Base-by-base conservation (phyloP, 768 basidiomycete species). In the Termitomyces sp. region DNA sequence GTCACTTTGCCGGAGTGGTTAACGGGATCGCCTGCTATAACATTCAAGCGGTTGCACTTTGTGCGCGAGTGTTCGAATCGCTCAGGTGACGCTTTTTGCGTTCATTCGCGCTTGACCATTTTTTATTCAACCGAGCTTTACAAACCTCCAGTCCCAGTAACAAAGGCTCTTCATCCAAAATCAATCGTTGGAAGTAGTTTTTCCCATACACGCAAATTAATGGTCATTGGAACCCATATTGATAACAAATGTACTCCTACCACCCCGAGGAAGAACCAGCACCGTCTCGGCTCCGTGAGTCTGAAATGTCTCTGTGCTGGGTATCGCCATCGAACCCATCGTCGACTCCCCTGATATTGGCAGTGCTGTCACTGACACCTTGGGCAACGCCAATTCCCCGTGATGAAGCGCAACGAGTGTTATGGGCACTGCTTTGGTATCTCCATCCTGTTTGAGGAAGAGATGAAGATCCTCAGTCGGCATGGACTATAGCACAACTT, bases 1-100 rank as follows among this genome's bases (percentile, higher is more conserved):
- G 86, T 88, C 86, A 88, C 89, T 90, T 90, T 91, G 88, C 88
- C 88, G 88, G 89, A 91, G 89, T 90, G 89, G 89, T 91, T 90
- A 91, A 90, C 84, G 84, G 83, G 83, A 84, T 84, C 81, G 83
- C 85, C 85, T 86, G 84, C 84, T 86, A 86, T 31, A 62, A 61
- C 63, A n/a, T 39, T 26, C 31, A 77, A 77, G 77, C 77, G 76
- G 76, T 77, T 78, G 77, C 72, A 70, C 77, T 77, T 76, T 76
- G 77, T 71, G 72, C 76, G 77, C 76, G 76, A 75, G 77, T 78
- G 77, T 78, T 78, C 76, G 77, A 78, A 78, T 77, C 77, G 75
- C 75, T 75, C 76, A 78, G 77, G 77, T 78, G 77, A 76, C 75
- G 76, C 58, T 66, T 75, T 76, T 71, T 47, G 26, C 20, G 13